Base-by-base conservation (phyloP, 768 basidiomycete genomes). In the Cubamyces lactineus region DNA sequence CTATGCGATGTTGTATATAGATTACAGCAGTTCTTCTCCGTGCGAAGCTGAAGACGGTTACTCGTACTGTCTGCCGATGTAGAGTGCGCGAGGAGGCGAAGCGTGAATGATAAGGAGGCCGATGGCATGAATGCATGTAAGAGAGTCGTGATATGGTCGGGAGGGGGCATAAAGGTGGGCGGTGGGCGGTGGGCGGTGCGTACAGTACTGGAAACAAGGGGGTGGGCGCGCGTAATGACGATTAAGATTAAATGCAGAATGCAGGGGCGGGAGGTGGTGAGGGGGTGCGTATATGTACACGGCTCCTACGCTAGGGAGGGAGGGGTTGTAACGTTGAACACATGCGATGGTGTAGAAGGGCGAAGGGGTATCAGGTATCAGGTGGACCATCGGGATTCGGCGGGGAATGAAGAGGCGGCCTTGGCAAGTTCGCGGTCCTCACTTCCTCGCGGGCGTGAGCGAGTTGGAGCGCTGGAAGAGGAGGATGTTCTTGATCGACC, bases 401-500 rank as follows among this genome's bases (percentile, higher is more conserved):
- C 13, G n/a, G n/a, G n/a, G 45, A 13, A 4, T 28, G 28, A 11
- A 34, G 34, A 11, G 34, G 11, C 11, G 34, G 34, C 34, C 34
- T 34, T 11, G 34, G 34, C 42, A 17, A 7, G 46, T 47, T 47
- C 23, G 12, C 13, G n/a, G 5, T 23, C 13, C 23, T 49, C 17
- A 16, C 19, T 16, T 38, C 49, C 57, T 24, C 21, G 61, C 26
- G 51, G 67, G 67, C 46, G 67, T 66, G 48, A 64, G 48, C 39
- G 65, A 66, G 53, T 57, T 56, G 11, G 65, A 63, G n/a, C 67
- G 67, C 30, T 68, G 67, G 63, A 68, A 68, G 63, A 66, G 53
- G 42, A 62, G 48, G 53, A 68, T 43, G 50, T 60, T 68, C 58
- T 56, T 60, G 45, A 64, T 47, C 45, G 67, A 59, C 41, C 51